Conservation (phyloP, 768 basidiomycete species). For the Lactarius indigo region DNA sequence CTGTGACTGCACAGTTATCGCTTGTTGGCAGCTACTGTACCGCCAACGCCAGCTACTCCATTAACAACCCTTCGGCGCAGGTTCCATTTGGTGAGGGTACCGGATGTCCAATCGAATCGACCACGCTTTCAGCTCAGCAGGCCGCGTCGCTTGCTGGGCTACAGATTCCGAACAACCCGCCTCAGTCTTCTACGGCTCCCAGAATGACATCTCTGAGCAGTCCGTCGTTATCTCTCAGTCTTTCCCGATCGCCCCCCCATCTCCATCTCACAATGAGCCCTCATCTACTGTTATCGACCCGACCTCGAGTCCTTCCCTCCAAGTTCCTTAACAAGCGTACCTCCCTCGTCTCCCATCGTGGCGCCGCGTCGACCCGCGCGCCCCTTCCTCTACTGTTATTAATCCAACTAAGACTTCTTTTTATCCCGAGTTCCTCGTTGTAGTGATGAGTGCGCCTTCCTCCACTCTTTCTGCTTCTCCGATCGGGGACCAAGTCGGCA, state of each 20-base stretch:
- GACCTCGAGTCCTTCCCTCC: too few species aligned
- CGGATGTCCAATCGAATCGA: conserved; percentile 17
- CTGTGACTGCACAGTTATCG: conserved; percentile 35
- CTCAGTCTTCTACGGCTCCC: neutral
- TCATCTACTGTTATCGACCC: too few species aligned
- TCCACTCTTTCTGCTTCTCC: neutral
- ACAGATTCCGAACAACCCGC: neutral
- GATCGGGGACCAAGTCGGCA: neutral
- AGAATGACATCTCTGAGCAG: neutral
- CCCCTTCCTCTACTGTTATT: neutral
- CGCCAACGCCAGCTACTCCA: too few species aligned
- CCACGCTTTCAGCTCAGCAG: conserved; percentile 18
- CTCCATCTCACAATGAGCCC: neutral
- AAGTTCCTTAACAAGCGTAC: too few species aligned
- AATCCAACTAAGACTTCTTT: too few species aligned
- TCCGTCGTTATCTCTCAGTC: neutral
- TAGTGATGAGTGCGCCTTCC: too few species aligned
- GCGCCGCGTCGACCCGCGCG: too few species aligned
- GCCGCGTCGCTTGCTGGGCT: neutral
- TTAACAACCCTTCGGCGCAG: too few species aligned
- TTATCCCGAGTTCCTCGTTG: too few species aligned
- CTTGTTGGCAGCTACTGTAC: too few species aligned
- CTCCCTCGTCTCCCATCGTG: too few species aligned
- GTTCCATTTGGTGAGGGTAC: too few species aligned
- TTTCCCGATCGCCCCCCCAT: neutral